Base-by-base conservation (phyloP, 1,284 basidiomycete genomes). In the Pterulicium gracile region DNA sequence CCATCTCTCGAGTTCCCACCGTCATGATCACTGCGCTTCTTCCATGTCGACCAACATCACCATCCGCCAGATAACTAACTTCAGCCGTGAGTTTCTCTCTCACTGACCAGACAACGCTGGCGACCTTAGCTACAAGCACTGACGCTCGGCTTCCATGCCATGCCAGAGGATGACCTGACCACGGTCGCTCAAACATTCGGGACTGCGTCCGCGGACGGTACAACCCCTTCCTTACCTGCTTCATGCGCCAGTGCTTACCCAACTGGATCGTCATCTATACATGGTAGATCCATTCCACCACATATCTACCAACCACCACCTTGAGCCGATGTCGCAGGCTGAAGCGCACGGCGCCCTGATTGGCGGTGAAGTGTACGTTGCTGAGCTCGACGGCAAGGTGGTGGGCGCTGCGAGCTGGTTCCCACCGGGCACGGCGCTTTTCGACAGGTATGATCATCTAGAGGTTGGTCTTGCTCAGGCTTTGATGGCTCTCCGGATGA, bases 31-130 rank as follows among this genome's bases (percentile, higher is more conserved):
- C n/a, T n/a, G n/a, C n/a, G n/a, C n/a, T n/a, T n/a, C n/a, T 32
- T 32, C n/a, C 36, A 39, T 10, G 36, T 7, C 36, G 4, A 15
- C 36, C 15, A 17, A 13, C 5, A 39, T 18, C 36, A 39, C 15
- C 36, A 39, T 39, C 36, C 36, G 36, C 36, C 36, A 39, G 36
- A 17, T 39, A 10, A 10, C n/a, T n/a, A 32, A 32, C 27, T 32
- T 32, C 27, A 32, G 10, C n/a, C 10, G 27, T 32, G n/a, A n/a
- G n/a, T n/a, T 10, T n/a, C 10, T 32, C 27, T 32, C 27, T 32
- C 10, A 10, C 27, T 32, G 7, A n/a, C n/a, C n/a, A 7, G n/a
- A 32, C n/a, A 32, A 7, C 27, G 10, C 7, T 7, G 7, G 10
- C n/a, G 27, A 10, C 10, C 27, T 32, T 7, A 32, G 27, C 10